Percentiles rank a stretch among this genome's conserved stretches.
phyloP scores from a whole-genome alignment of 106 monocot genomes.

The Apostasia shenzhenica region DNA sequence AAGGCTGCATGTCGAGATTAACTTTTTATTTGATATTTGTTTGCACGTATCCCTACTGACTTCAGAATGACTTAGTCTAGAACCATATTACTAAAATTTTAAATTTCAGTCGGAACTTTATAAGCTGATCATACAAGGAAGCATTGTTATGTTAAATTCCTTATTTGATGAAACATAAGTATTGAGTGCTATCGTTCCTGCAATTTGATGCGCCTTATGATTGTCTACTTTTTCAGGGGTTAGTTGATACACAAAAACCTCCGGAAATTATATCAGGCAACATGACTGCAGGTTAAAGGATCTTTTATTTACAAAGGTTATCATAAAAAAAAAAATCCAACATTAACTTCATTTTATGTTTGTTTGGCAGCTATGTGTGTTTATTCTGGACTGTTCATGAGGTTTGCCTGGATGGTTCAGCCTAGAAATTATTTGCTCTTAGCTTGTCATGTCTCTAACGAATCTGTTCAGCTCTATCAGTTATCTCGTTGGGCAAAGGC shows the following conservation, averaged over 20 bases:
- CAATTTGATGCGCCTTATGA: too few species aligned
- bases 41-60: too few species aligned
- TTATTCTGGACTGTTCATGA: slow-evolving; percentile 95
- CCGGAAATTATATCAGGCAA: slow-evolving; percentile 97
- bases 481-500: slow-evolving; percentile 73
- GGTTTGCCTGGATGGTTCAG: slow-evolving; percentile 99
- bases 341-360: not conserved
- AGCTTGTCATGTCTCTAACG: slow-evolving; percentile 95
- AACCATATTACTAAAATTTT: too few species aligned
- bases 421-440: slow-evolving; percentile 95
- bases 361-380: slow-evolving; percentile 77
- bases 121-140: too few species aligned
- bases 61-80: too few species aligned
- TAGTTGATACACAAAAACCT: slow-evolving; percentile 86
- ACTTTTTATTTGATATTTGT: too few species aligned
- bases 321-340: not conserved
- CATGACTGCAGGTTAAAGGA: slow-evolving; percentile 80
- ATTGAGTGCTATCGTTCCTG: too few species aligned
- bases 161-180: too few species aligned
- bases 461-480: slow-evolving; percentile 93
- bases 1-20: too few species aligned
- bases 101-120: too few species aligned
- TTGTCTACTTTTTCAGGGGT: slow-evolving; percentile 44
- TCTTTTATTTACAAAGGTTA: not conserved
- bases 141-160: too few species aligned